Evolutionary conservation across 2,329 filamentous ascomycete genomes (phyloP).

Genomic region (Cercospora beticola): DNA sequence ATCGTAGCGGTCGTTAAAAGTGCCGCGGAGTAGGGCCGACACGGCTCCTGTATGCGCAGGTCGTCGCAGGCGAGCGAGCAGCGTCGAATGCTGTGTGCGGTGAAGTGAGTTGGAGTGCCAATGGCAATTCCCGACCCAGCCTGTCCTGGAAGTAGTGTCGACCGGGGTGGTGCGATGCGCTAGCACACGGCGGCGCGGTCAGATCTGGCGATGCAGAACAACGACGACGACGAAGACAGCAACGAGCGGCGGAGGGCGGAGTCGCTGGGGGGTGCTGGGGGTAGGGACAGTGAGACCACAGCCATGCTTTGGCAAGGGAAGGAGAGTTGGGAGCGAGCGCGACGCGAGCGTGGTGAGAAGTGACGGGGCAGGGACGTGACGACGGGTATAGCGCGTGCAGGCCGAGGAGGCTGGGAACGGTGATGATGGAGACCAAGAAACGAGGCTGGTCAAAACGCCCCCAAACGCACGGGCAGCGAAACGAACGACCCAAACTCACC

Average conservation of each 20-base stretch:
- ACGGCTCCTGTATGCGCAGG: slow-evolving; percentile 36
- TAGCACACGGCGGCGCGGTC: background rate
- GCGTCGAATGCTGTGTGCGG: background rate
- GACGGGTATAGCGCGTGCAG: slow-evolving; percentile 4
- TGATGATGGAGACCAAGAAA: slow-evolving; percentile 2
- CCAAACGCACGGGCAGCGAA: slow-evolving; percentile 9
- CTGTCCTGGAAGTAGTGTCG: background rate
- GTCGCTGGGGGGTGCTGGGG: background rate
- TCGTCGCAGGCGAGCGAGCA: slow-evolving; percentile 6
- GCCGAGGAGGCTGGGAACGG: background rate
- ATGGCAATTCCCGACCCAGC: slow-evolving; percentile 7
- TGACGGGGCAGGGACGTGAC: slow-evolving; percentile 2
- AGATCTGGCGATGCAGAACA: slow-evolving; percentile 7
- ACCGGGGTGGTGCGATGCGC: slow-evolving; percentile 9
- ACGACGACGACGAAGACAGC: background rate
- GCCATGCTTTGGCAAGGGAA: background rate
- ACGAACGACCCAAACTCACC: slow-evolving; percentile 3
- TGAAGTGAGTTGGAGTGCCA: slow-evolving; percentile 4
- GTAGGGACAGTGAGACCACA: slow-evolving; percentile 14
- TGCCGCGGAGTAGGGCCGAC: slow-evolving; percentile 44
- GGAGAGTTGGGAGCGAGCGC: background rate
- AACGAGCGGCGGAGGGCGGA: background rate
- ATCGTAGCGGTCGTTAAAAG: slow-evolving; percentile 56
- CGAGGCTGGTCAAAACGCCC: slow-evolving; percentile 9
- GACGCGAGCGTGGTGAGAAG: slow-evolving; percentile 3